Conservation (phyloP, 2,329 filamentous ascomycete species). For the Fonsecaea pugnacius region DNA sequence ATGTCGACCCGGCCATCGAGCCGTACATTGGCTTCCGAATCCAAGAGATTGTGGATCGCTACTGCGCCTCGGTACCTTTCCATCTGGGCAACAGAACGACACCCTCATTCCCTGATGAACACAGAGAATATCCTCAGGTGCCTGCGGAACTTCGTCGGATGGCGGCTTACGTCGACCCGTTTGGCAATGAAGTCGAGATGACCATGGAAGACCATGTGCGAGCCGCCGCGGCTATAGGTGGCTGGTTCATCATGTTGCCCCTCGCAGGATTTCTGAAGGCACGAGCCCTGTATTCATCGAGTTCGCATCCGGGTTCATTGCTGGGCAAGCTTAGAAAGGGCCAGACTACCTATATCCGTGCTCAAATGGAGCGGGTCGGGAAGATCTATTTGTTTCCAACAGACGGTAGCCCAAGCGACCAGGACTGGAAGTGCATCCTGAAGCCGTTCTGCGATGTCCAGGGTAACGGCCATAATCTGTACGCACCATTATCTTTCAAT, state of each 20-base stretch:
- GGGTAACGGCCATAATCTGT: neutral
- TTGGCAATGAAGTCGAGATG: conserved; percentile 28
- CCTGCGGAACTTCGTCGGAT: conserved; percentile 24
- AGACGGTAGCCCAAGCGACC: neutral
- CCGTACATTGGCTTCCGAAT: conserved; percentile 22
- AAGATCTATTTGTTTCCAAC: conserved; percentile 29
- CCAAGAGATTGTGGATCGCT: conserved; percentile 35
- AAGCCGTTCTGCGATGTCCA: neutral
- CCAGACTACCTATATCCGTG: conserved; percentile 26
- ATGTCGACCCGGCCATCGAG: conserved; percentile 13
- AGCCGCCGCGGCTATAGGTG: conserved; percentile 30
- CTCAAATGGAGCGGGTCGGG: conserved; percentile 27
- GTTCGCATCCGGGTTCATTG: conserved; percentile 14
- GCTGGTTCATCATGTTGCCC: conserved; percentile 32
- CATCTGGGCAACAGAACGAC: conserved; percentile 37
- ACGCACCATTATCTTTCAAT: neutral
- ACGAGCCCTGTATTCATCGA: neutral
- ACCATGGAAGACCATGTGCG: conserved; percentile 32
- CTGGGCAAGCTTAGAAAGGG: conserved; percentile 24
- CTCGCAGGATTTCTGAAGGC: conserved; percentile 23
- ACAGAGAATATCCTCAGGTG: conserved; percentile 28
- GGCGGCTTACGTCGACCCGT: conserved; percentile 31
- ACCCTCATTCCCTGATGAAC: conserved; percentile 25
- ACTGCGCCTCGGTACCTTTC: conserved; percentile 38
- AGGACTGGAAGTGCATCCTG: conserved; percentile 8